These are phyloP conservation scores for Agaricus sinodeliciosus DNA, from an alignment of 768 basidiomycete genomes.

Conservation along the genomic window DNA sequence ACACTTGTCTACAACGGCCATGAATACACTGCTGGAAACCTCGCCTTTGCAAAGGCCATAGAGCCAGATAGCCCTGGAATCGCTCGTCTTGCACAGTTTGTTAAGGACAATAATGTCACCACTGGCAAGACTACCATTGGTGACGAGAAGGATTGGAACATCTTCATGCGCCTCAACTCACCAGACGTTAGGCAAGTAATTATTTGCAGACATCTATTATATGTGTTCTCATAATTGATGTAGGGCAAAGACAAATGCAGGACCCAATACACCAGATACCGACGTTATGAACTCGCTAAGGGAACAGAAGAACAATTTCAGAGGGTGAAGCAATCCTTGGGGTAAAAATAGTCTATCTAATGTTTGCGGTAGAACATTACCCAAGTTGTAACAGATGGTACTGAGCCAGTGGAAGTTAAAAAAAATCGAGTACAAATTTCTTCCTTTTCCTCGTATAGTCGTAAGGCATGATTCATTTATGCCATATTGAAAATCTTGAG, in stretches of 20 bases:
- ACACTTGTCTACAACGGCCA: constrained; percentile 88
- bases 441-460: background rate
- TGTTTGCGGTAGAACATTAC: background rate
- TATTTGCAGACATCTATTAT: background rate
- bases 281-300: constrained; percentile 70
- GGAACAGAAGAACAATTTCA: constrained; percentile 79
- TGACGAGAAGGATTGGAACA: constrained; percentile 93
- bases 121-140: constrained; percentile 84
- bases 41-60: constrained; percentile 63
- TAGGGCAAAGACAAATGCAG: constrained; percentile 45
- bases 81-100: constrained; percentile 49
- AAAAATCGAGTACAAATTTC: background rate
- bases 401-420: background rate
- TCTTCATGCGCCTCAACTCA: constrained; percentile 79
- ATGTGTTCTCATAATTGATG: background rate
- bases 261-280: constrained; percentile 36
- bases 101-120: constrained; percentile 53
- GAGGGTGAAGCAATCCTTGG: constrained; percentile 37
- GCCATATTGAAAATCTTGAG: constrained; percentile 54
- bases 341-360: background rate
- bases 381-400: background rate
- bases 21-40: constrained; percentile 78
- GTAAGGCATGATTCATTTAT: constrained; percentile 12
- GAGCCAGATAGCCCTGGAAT: constrained; percentile 58
- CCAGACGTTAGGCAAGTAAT: constrained; percentile 54